These are phyloP conservation scores for Symbiodinium natans DNA, from an alignment of 73 alveolate genomes.

Conservation along the genomic window DNA sequence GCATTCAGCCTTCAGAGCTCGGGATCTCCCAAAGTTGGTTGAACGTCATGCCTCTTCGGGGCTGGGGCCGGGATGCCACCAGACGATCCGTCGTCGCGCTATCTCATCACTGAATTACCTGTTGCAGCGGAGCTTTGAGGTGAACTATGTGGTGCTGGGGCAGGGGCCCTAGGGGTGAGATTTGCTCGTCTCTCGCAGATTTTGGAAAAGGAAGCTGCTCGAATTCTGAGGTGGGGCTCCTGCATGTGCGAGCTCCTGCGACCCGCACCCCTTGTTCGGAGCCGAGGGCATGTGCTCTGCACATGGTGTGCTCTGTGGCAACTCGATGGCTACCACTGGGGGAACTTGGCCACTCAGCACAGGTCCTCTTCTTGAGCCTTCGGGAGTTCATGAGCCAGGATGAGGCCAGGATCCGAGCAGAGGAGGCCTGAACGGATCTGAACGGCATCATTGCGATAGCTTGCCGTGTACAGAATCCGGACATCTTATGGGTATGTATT, in stretches of 20 bases:
- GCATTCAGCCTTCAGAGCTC: too few species aligned
- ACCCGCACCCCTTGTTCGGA: slow-evolving; percentile 52
- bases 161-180: neutral
- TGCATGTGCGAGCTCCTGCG: slow-evolving; percentile 73
- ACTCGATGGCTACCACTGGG: neutral
- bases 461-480: too few species aligned
- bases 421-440: slow-evolving; percentile 3
- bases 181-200: neutral
- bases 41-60: too few species aligned
- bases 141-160: slow-evolving; percentile 63
- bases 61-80: too few species aligned
- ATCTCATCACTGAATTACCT: too few species aligned
- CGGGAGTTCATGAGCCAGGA: slow-evolving; percentile 60
- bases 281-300: neutral
- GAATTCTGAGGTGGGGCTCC: slow-evolving; percentile 31
- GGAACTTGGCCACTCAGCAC: neutral
- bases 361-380: slow-evolving; percentile 62
- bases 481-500: too few species aligned
- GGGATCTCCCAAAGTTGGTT: too few species aligned
- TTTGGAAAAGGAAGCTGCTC: neutral
- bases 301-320: too few species aligned
- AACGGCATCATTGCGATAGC: neutral
- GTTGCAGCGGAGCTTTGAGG: too few species aligned
- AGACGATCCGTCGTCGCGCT: too few species aligned
- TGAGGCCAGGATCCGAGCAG: slow-evolving; percentile 41